phyloP scores from a whole-genome alignment of 768 basidiomycete genomes.

The Lentinula edodes region DNA sequence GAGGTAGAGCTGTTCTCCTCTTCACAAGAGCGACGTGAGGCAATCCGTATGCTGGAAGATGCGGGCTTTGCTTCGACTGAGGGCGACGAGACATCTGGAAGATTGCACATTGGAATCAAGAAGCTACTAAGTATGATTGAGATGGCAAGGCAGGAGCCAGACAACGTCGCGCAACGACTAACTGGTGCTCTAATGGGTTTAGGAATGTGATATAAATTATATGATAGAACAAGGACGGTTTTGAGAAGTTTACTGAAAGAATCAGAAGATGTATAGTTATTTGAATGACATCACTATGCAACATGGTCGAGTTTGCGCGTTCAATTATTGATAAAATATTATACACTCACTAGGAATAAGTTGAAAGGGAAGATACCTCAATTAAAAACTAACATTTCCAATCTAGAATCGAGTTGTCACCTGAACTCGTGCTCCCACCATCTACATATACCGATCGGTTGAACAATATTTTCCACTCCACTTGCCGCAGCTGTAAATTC shows the following conservation, averaged over 20 bases:
- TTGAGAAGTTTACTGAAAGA: not conserved
- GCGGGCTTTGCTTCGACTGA: constrained; percentile 62
- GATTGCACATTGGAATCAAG: constrained; percentile 86
- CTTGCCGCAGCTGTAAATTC: too few species aligned
- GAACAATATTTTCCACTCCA: too few species aligned
- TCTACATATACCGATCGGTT: not conserved
- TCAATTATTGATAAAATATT: too few species aligned
- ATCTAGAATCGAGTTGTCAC: not conserved
- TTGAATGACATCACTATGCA: not conserved
- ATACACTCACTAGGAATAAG: too few species aligned
- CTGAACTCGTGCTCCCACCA: not conserved
- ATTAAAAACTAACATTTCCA: not conserved
- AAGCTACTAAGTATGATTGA: constrained; percentile 86
- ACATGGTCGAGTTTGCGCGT: not conserved
- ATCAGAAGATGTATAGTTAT: not conserved
- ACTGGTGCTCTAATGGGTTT: constrained; percentile 58
- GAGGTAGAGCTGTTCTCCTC: constrained; percentile 75
- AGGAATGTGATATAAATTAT: constrained; percentile 9
- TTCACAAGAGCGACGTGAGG: constrained; percentile 46
- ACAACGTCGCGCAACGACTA: constrained; percentile 70
- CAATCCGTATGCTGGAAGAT: constrained; percentile 62
- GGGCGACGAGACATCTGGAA: constrained; percentile 38
- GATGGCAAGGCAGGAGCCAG: constrained; percentile 96
- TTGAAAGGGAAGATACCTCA: too few species aligned
- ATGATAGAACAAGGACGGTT: not conserved